Conservation (phyloP, 2,329 filamentous ascomycete species). For the Cordyceps cicadae region DNA sequence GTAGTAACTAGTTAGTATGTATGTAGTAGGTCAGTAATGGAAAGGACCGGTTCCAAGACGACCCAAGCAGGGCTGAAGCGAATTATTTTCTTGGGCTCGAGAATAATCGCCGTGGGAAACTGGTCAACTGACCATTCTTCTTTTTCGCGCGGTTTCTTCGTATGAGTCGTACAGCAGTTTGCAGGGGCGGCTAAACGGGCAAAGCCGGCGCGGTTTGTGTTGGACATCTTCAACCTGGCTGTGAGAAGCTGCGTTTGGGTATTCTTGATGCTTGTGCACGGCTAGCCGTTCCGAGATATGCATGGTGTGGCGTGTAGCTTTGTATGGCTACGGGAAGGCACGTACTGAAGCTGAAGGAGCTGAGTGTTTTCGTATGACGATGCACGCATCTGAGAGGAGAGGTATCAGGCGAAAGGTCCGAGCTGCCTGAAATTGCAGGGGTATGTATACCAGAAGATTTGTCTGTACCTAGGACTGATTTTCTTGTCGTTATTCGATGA, state of each 20-base stretch:
- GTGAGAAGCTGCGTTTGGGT: too few species aligned
- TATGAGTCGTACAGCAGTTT: background rate
- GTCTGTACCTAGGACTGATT: background rate
- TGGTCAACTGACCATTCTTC: background rate
- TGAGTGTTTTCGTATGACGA: background rate
- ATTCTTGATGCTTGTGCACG: background rate
- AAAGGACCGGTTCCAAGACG: background rate
- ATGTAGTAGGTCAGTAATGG: background rate
- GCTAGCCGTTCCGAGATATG: conserved; percentile 1
- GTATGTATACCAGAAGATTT: background rate
- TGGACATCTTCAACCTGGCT: background rate
- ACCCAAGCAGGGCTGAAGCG: background rate
- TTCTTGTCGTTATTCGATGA: background rate
- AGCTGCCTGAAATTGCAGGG: background rate
- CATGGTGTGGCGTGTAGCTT: background rate
- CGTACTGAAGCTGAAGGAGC: background rate
- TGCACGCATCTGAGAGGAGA: background rate
- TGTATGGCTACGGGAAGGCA: background rate
- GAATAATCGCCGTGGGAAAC: background rate
- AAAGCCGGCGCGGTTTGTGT: background rate
- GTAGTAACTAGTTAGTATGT: too few species aligned
- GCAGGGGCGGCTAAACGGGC: background rate
- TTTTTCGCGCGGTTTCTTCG: background rate
- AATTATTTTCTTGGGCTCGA: background rate
- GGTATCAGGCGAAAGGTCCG: background rate